phyloP scores from a whole-genome alignment of 2,329 filamentous ascomycete species.

The Phialocephala subalpina region DNA sequence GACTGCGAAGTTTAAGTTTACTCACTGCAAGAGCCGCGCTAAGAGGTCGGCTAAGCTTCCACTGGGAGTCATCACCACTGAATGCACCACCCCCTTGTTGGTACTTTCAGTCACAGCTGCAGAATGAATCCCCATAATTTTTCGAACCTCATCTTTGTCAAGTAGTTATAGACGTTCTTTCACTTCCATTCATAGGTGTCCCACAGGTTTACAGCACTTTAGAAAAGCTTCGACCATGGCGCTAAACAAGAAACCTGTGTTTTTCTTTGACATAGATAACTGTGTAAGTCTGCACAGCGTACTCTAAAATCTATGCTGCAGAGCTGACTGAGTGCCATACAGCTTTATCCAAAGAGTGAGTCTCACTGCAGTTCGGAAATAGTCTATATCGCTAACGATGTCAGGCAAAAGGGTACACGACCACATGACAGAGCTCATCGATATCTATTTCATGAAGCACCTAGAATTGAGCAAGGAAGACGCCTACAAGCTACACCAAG shows the following conservation, averaged over 20 bases:
- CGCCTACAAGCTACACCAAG: constrained; percentile 83
- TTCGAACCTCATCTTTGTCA: not conserved
- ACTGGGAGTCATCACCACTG: not conserved
- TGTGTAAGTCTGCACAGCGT: constrained; percentile 64
- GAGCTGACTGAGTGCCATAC: constrained; percentile 11
- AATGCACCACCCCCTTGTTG: not conserved
- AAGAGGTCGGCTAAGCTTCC: not conserved
- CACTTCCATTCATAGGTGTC: not conserved
- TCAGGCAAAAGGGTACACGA: constrained; percentile 82
- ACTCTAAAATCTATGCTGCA: not conserved
- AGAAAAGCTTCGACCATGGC: constrained; percentile 20
- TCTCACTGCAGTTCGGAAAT: constrained; percentile 19
- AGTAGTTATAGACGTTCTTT: not conserved
- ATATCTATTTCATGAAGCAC: constrained; percentile 63
- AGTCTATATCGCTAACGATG: not conserved
- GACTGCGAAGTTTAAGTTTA: not conserved
- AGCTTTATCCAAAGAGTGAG: constrained; percentile 87
- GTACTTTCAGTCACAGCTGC: not conserved
- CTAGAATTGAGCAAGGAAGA: constrained; percentile 78
- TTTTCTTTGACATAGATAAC: constrained; percentile 96
- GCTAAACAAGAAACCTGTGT: constrained; percentile 55
- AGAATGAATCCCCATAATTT: constrained; percentile 1
- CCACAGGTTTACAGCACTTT: not conserved
- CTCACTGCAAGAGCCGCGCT: not conserved
- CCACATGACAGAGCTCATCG: constrained; percentile 85